Conservation (phyloP, 2,329 filamentous ascomycete species). For the Mollisiaceae sp. region DNA sequence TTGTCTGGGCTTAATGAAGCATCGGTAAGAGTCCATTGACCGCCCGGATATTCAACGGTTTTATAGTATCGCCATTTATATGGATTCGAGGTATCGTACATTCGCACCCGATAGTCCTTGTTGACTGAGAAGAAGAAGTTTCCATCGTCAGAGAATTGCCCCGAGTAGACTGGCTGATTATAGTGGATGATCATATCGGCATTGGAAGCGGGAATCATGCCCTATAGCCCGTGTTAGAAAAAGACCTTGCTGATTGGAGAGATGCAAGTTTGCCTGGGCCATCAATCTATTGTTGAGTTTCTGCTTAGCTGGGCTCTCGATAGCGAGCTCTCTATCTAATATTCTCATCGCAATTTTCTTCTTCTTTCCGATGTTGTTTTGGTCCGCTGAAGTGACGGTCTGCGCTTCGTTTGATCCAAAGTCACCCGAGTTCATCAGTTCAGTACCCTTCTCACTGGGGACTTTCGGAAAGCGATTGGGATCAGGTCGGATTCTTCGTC, state of each 20-base stretch:
- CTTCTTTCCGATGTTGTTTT: slow-evolving; percentile 50
- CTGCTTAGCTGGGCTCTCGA: slow-evolving; percentile 64
- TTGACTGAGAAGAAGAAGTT: slow-evolving; percentile 96
- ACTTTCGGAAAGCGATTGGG: slow-evolving; percentile 77
- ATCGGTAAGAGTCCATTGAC: slow-evolving; percentile 96
- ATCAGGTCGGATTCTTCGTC: slow-evolving; percentile 52
- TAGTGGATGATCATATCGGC: slow-evolving; percentile 91
- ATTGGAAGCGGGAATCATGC: slow-evolving; percentile 75
- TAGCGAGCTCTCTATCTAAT: slow-evolving; percentile 80
- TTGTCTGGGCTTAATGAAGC: slow-evolving; percentile 91
- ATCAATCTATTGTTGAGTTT: slow-evolving; percentile 69
- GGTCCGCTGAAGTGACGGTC: slow-evolving; percentile 52
- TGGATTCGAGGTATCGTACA: slow-evolving; percentile 97
- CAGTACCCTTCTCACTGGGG: slow-evolving; percentile 75
- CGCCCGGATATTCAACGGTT: slow-evolving; percentile 82
- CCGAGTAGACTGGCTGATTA: slow-evolving; percentile 85
- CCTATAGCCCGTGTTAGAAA: slow-evolving; percentile 49
- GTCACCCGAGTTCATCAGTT: slow-evolving; percentile 80
- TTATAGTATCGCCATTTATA: slow-evolving; percentile 97
- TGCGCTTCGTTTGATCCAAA: slow-evolving; percentile 74
- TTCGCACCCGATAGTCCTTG: slow-evolving; percentile 91
- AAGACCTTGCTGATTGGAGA: not conserved
- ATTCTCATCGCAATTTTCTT: slow-evolving; percentile 70
- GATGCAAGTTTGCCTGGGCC: slow-evolving; percentile 59
- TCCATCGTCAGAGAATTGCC: slow-evolving; percentile 95